Base-by-base conservation (phyloP, 2,329 filamentous ascomycete species). In the Nothophaeocryptopus gaeumannii region DNA sequence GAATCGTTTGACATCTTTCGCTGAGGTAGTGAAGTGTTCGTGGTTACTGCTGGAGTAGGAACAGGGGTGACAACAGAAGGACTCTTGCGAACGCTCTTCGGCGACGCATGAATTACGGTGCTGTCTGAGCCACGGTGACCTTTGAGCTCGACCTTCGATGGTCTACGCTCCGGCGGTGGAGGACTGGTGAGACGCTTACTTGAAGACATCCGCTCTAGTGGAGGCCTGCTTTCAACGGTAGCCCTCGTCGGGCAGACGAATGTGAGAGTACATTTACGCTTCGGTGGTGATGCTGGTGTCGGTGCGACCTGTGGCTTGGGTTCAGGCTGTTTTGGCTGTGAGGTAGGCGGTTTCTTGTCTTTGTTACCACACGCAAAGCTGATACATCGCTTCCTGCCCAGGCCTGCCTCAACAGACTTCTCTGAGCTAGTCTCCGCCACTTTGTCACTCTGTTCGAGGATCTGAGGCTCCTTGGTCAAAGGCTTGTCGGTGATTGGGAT, bases 371-470 rank as follows among this genome's bases (percentile, higher is more conserved):
- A 97, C 31, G 89, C 90, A 68, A 97, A 97, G 52, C 87, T 92
- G 60, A 97, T 96, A 70, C 88, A 92, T 53, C 91, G 83, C 73
- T 91, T 96, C 63, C 88, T 86, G 41, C 83, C 85, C 44, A 84
- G 71, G 9, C 74, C 77, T n/a, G 78, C 80, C 64, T 85, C 83
- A 1, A 86, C 74, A 31, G 77, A 74, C 11, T 79, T 74, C 63
- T 86, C 81, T 3, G 63, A 50, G 37, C 61, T 67, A 9, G 66
- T 64, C 5, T 57, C 53, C 14, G 66, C 56, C 34, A 59, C 54
- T 35, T 54, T 56, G 29, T 68, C 66, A 5, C 72, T 69, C 26
- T 69, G 67, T 8, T 60, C 67, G 20, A 70, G 54, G 12, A 73
- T 69, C 14, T 66, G 62, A 3, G 72, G 59, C 12, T 68, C 63